A percentile compares a stretch with the other conserved stretches of the same genome.
Evolutionary conservation across 139 green algal genomes (phyloP).

Genomic region (Picocystis salinarum): DNA sequence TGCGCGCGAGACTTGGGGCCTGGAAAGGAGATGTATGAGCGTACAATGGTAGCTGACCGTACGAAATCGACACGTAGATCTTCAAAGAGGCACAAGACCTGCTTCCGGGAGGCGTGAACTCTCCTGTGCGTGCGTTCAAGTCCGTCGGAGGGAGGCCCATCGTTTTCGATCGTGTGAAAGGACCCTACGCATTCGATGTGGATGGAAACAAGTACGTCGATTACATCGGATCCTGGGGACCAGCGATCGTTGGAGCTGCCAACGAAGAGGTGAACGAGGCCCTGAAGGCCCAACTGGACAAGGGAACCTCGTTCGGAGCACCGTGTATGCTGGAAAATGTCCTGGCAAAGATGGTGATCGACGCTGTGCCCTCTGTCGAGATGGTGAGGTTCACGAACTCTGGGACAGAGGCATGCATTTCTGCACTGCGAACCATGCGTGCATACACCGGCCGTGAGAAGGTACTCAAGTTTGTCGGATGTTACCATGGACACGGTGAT

Average conservation of each 20-base stretch:
- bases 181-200: slow-evolving; percentile 68
- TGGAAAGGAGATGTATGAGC: background rate
- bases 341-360: slow-evolving; percentile 93
- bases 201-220: slow-evolving; percentile 70
- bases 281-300: slow-evolving; percentile 74
- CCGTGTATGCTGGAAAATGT: slow-evolving; percentile 89
- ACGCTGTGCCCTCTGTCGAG: slow-evolving; percentile 84
- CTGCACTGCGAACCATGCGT: slow-evolving; percentile 89
- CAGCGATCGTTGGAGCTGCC: slow-evolving; percentile 80
- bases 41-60: background rate
- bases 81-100: slow-evolving; percentile 79
- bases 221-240: slow-evolving; percentile 94
- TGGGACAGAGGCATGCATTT: slow-evolving; percentile 97
- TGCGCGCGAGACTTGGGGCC: background rate
- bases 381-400: slow-evolving; percentile 97
- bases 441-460: slow-evolving; percentile 93
- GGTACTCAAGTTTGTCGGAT: slow-evolving; percentile 95
- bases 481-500: slow-evolving; percentile 97
- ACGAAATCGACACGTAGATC: slow-evolving; percentile 34
- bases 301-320: slow-evolving; percentile 93
- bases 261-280: slow-evolving; percentile 88
- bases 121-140: slow-evolving; percentile 89
- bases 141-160: slow-evolving; percentile 92
- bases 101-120: slow-evolving; percentile 93
- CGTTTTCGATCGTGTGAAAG: slow-evolving; percentile 93